Percentiles rank a stretch among this genome's conserved stretches.
phyloP scores from a whole-genome alignment of 176 grass and related monocot genomes.

The Thalia dealbata region DNA sequence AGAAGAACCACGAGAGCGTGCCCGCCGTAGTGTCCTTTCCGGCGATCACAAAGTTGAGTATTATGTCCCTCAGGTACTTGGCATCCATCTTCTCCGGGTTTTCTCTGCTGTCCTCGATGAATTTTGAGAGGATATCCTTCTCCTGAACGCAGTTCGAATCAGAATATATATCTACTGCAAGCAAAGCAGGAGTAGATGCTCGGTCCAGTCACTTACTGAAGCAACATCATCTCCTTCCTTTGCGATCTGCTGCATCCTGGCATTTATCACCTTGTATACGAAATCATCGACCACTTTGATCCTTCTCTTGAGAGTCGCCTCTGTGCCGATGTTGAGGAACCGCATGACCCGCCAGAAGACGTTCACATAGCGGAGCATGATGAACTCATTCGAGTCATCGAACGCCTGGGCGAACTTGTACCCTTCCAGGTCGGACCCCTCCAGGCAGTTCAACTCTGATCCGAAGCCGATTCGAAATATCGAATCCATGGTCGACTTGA shows the following conservation, averaged over 20 bases:
- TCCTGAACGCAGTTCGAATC: neutral
- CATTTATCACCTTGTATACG: slow-evolving; percentile 44
- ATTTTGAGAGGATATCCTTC: slow-evolving; percentile 66
- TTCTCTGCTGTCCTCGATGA: slow-evolving; percentile 43
- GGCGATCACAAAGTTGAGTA: slow-evolving; percentile 58
- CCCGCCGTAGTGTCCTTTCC: slow-evolving; percentile 62
- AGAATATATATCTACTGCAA: too few relatives aligned
- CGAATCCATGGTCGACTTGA: slow-evolving; percentile 57
- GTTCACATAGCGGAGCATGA: slow-evolving; percentile 41
- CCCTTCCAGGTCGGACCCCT: slow-evolving; percentile 22
- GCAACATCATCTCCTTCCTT: neutral
- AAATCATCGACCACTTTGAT: slow-evolving; percentile 49
- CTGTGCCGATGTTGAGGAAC: slow-evolving; percentile 49
- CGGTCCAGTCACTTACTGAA: too few relatives aligned
- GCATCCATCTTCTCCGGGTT: slow-evolving; percentile 34
- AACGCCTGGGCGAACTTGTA: slow-evolving; percentile 36
- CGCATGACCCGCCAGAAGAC: slow-evolving; percentile 51
- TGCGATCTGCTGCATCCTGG: slow-evolving; percentile 35
- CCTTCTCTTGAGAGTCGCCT: slow-evolving; percentile 40
- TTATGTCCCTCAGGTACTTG: slow-evolving; percentile 63
- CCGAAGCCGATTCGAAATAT: slow-evolving; percentile 56
- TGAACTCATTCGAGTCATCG: slow-evolving; percentile 39
- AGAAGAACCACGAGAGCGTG: slow-evolving; percentile 71
- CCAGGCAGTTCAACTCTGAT: slow-evolving; percentile 37
- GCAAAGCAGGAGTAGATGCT: too few relatives aligned